Evolutionary conservation across 768 basidiomycete species (phyloP).

Genomic region (Mycena metata): DNA sequence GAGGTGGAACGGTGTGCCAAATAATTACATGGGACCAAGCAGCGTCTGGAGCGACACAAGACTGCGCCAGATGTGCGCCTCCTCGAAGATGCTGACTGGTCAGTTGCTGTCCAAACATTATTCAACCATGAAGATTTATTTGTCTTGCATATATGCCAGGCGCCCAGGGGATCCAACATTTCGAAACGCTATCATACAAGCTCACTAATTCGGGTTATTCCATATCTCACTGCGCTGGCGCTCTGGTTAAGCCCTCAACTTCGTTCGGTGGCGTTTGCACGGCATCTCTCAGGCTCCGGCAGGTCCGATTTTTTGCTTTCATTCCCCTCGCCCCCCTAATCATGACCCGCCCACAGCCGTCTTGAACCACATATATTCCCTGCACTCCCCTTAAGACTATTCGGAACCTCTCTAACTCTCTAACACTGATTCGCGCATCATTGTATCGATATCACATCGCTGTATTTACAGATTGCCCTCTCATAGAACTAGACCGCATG

Average conservation of each 20-base stretch:
- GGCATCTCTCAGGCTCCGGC: slow-evolving; percentile 21
- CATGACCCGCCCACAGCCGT: slow-evolving; percentile 24
- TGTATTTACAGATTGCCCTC: too few species aligned
- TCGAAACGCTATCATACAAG: background rate
- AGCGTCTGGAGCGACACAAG: background rate
- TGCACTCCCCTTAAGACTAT: too few species aligned
- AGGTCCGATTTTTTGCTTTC: slow-evolving; percentile 10
- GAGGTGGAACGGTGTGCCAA: background rate
- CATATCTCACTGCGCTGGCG: slow-evolving; percentile 25
- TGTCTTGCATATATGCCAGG: too few species aligned
- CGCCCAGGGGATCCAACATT: too few species aligned
- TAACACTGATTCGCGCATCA: too few species aligned
- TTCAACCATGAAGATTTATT: too few species aligned
- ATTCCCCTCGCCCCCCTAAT: slow-evolving; percentile 11
- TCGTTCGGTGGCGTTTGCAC: background rate
- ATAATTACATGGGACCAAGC: background rate
- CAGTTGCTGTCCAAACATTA: background rate
- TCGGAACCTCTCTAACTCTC: too few species aligned
- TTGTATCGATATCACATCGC: too few species aligned
- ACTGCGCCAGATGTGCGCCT: background rate
- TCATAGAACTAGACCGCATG: too few species aligned
- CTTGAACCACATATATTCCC: background rate
- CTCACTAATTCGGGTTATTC: background rate
- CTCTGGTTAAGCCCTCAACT: background rate
- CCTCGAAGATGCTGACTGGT: background rate